Base-by-base conservation (phyloP, 441 rosid species). In the Macaranga tanarius region DNA sequence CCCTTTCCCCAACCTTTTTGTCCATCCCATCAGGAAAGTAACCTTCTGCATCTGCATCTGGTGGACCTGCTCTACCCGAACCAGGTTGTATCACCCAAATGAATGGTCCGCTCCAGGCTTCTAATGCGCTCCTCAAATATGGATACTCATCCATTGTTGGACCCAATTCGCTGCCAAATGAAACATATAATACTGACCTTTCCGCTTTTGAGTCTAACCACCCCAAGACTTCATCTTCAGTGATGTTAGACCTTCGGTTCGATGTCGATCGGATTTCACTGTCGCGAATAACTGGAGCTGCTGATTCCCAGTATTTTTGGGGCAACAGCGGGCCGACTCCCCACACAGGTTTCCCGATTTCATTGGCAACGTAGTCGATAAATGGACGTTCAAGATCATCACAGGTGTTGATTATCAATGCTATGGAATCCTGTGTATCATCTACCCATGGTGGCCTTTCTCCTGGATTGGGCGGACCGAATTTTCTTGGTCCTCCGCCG, bases 111-210 rank as follows among this genome's bases (percentile, higher is more conserved):
- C 71, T 56, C 31, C 86, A 77, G 45, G 61, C 82, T 52, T 82
- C 84, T 17, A 84, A 51, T 16, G 87, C 88, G 11, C 66, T 61
- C 0, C 84, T 83, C 26, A 88, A 28, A 11, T 78, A 26, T n/a
- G 72, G 48, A 34, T 70, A 72, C 57, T 88, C 88, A 48, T 82
- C 82, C 68, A 45, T 73, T 2, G 69, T 73, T 12, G 87, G 92
- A 22, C 85, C 84, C 7, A 85, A 84, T 55, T 84, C 88, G 16
- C 74, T 86, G 1, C 90, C 86, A 42, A 88, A 86, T 9, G 90
- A 73, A 55, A 88, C 79, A 72, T 85, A 86, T 0, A 88, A 34
- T 0, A 82, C 87, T 7, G 87, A 88, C 40, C 82, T 75, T 25
- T 20, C 67, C 15, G 87, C 81, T 72, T 88, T 86, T 11, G 81